phyloP scores from a whole-genome alignment of 345 rosid genomes.

The Gossypium sturtianum region DNA sequence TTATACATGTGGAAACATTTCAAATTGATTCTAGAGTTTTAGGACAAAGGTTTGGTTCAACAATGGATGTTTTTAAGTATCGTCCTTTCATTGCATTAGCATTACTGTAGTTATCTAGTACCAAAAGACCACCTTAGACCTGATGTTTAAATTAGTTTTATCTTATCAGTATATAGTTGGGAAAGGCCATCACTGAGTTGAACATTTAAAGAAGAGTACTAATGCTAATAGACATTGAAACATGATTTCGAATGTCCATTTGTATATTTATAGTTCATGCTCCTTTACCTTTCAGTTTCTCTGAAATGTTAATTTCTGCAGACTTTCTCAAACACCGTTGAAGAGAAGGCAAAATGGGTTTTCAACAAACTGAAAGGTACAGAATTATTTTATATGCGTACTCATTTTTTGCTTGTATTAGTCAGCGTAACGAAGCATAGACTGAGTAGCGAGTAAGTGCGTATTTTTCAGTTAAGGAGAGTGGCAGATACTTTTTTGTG shows the following conservation, averaged over 20 bases:
- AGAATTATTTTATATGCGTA: background rate
- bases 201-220: background rate
- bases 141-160: background rate
- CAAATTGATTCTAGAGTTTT: background rate
- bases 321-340: constrained; percentile 83
- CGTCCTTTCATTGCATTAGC: background rate
- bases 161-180: background rate
- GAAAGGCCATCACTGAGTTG: background rate
- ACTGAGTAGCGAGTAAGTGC: background rate
- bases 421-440: background rate
- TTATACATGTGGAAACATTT: background rate
- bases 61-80: background rate
- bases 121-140: background rate
- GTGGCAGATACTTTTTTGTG: background rate
- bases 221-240: background rate
- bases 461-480: background rate
- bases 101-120: background rate
- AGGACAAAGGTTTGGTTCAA: background rate
- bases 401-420: background rate
- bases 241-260: background rate
- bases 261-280: constrained; percentile 4
- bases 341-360: constrained; percentile 96
- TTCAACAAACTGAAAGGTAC: constrained; percentile 95
- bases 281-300: background rate
- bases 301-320: constrained; percentile 25